phyloP scores from a whole-genome alignment of 176 grass and related monocot species.

The Cymbopogon citratus region DNA sequence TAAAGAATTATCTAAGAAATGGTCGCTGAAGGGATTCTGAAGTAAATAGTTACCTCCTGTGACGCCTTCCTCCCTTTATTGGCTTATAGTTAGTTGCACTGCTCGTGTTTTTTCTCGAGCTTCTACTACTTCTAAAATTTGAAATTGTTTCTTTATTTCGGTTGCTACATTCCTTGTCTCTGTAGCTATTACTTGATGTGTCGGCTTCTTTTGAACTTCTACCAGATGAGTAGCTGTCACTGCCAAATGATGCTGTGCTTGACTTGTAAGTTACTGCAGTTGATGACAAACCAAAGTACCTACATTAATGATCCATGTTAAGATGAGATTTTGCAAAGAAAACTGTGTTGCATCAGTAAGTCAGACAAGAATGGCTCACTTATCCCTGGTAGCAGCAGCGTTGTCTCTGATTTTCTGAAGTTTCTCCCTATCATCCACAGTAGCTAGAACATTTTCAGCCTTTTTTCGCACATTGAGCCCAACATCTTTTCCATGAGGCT shows the following conservation, averaged over 20 bases:
- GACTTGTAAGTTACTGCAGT: conserved; percentile 49
- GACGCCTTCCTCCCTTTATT: not conserved
- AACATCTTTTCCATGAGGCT: conserved; percentile 68
- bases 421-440: conserved; percentile 72
- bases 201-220: conserved; percentile 26
- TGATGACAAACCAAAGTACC: conserved; percentile 67
- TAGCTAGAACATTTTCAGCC: conserved; percentile 49
- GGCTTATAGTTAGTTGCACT: conserved; percentile 1
- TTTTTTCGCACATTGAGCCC: conserved; percentile 75
- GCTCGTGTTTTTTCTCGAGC: not conserved
- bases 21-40: not conserved
- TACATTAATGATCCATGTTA: conserved; percentile 15
- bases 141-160: conserved; percentile 6
- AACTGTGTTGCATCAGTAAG: not conserved
- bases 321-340: not conserved
- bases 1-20: not conserved
- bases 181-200: conserved; percentile 30
- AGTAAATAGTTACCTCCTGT: conserved; percentile 10
- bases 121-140: conserved; percentile 14
- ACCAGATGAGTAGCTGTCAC: conserved; percentile 35
- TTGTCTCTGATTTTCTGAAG: conserved; percentile 64
- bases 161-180: conserved; percentile 17
- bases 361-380: conserved; percentile 27
- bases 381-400: conserved; percentile 50
- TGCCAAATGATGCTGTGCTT: conserved; percentile 31